Percentiles rank a stretch among this genome's conserved stretches.
These are phyloP conservation scores for Abortiporus biennis DNA, from an alignment of 1,284 basidiomycete species.

Conservation along the genomic window DNA sequence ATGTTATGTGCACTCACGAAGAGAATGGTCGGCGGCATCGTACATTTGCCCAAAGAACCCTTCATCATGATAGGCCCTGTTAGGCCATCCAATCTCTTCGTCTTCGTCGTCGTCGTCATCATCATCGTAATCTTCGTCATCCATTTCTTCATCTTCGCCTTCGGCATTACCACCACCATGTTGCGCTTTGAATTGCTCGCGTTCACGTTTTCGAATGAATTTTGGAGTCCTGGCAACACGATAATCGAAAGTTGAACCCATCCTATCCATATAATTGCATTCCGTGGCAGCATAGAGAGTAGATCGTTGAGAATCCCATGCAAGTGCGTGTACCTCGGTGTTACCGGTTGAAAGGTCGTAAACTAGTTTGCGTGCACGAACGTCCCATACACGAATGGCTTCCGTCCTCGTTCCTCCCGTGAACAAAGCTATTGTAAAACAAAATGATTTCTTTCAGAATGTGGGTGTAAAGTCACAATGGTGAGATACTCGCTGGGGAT, in stretches of 20 bases:
- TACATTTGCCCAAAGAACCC: conserved; percentile 10
- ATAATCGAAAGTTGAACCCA: conserved; percentile 26
- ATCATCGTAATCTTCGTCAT: background rate
- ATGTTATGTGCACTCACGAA: conserved; percentile 10
- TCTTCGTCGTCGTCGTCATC: background rate
- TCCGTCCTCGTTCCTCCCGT: conserved; percentile 20
- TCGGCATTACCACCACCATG: background rate
- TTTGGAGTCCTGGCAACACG: conserved; percentile 21
- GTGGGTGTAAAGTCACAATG: background rate
- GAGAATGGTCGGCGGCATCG: conserved; percentile 5
- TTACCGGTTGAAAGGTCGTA: conserved; percentile 39
- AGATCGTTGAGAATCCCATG: conserved; percentile 27
- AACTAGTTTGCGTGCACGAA: conserved; percentile 26
- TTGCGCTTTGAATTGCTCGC: background rate
- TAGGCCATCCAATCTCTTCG: conserved; percentile 7
- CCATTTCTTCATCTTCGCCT: background rate
- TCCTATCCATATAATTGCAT: conserved; percentile 27
- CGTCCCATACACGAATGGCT: conserved; percentile 32
- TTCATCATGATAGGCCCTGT: conserved; percentile 9
- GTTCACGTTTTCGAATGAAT: background rate
- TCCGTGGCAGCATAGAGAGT: conserved; percentile 31
- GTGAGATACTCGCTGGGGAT: conserved; percentile 18
- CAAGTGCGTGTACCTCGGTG: conserved; percentile 27
- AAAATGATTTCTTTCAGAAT: background rate
- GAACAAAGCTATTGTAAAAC: background rate